A percentile compares a stretch with the other conserved stretches of the same genome.
These are phyloP conservation scores for Botrytis pseudocinerea DNA, from an alignment of 2,329 filamentous ascomycete species.

Conservation along the genomic window DNA sequence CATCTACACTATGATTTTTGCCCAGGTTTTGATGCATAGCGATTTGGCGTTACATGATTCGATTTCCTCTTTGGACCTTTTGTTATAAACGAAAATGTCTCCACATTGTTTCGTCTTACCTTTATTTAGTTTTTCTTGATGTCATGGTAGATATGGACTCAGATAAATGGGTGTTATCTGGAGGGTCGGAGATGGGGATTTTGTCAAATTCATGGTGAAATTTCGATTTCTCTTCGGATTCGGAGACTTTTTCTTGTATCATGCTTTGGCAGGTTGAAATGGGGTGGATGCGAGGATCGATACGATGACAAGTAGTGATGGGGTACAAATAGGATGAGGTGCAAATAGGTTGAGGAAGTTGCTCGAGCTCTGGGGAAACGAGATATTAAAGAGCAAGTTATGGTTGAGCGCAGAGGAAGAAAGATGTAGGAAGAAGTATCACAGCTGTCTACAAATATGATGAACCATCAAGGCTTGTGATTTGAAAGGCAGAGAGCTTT, in stretches of 20 bases:
- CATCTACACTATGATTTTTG: conserved; percentile 7
- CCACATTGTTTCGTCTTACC: neutral
- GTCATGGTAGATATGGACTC: conserved; percentile 10
- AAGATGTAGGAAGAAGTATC: neutral
- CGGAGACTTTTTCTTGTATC: conserved; percentile 9
- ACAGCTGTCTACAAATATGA: neutral
- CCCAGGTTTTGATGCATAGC: conserved; percentile 18
- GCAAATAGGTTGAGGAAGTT: neutral
- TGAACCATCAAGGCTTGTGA: neutral
- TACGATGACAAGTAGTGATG: neutral
- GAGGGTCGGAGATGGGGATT: neutral
- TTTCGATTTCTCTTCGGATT: neutral
- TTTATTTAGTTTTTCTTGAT: neutral
- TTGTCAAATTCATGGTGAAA: neutral
- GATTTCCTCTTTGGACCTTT: conserved; percentile 1
- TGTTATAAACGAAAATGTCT: neutral
- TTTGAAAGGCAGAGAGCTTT: neutral
- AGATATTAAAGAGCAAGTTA: neutral
- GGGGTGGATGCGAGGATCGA: neutral
- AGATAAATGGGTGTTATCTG: neutral
- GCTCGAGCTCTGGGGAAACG: neutral
- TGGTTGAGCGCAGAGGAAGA: neutral
- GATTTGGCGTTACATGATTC: conserved; percentile 16
- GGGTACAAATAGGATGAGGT: neutral
- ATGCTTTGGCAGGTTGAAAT: conserved; percentile 4